Evolutionary conservation across 169 alveolate genomes (phyloP).

Genomic region (Plasmodium sp.): DNA sequence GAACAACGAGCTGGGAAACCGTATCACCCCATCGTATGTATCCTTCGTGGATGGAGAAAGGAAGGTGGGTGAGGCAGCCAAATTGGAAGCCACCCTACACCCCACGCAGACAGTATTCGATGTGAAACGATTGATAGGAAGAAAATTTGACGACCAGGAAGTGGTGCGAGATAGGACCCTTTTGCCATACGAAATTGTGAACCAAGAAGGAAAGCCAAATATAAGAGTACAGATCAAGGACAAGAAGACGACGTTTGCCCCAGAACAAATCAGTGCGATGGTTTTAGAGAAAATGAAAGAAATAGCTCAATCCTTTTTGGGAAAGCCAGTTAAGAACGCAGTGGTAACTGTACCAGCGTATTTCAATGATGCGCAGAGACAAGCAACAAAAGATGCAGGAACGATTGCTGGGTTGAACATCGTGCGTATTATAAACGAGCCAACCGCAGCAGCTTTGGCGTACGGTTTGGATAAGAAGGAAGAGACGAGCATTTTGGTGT

Average conservation of each 20-base stretch:
- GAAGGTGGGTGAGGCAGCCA: constrained; percentile 98
- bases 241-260: constrained; percentile 93
- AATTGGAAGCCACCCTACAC: constrained; percentile 97
- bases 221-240: constrained; percentile 94
- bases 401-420: constrained; percentile 99
- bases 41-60: constrained; percentile 97
- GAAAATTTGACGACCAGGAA: constrained; percentile 95
- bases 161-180: constrained; percentile 96
- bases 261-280: constrained; percentile 99
- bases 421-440: constrained; percentile 98
- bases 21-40: constrained; percentile 98
- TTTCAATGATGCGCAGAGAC: constrained; percentile 99
- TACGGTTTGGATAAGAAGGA: constrained; percentile 98
- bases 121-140: constrained; percentile 98
- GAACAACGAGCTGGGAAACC: constrained; percentile 93
- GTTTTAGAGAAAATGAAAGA: constrained; percentile 97
- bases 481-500: constrained; percentile 97
- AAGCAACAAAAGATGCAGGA: constrained; percentile 99
- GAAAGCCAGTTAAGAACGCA: constrained; percentile 96
- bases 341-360: constrained; percentile 98
- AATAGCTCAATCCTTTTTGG: constrained; percentile 97
- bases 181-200: constrained; percentile 96
- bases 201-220: constrained; percentile 95
- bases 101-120: constrained; percentile 98
- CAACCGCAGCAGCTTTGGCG: constrained; percentile 99